A percentile compares a stretch with the other conserved stretches of the same genome.
These are phyloP conservation scores for Excoecaria agallocha DNA, from an alignment of 345 rosid species.

Conservation along the genomic window DNA sequence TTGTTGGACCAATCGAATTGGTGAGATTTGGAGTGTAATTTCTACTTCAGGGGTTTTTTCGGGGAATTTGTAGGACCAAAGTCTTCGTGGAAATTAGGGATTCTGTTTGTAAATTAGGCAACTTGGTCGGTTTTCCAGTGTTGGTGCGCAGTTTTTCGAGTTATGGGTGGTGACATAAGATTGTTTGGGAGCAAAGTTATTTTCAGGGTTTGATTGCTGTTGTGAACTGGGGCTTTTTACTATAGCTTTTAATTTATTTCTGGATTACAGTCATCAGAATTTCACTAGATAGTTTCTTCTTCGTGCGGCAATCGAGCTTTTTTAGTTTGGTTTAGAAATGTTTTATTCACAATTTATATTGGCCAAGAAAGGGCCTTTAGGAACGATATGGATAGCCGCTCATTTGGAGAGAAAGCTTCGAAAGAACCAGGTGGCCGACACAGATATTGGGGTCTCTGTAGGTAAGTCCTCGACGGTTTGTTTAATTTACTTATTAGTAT, in stretches of 20 bases:
- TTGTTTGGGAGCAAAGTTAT: neutral
- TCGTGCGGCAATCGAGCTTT: constrained; percentile 25
- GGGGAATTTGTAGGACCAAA: neutral
- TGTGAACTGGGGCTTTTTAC: constrained; percentile 14
- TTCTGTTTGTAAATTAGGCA: constrained; percentile 8
- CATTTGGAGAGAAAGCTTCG: constrained; percentile 99
- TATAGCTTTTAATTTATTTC: neutral
- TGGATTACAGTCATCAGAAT: constrained; percentile 1
- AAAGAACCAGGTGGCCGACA: constrained; percentile 98
- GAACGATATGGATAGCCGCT: constrained; percentile 99
- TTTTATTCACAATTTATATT: constrained; percentile 98
- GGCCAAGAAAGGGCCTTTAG: constrained; percentile 99
- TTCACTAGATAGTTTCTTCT: constrained; percentile 15
- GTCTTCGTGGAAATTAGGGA: constrained; percentile 8
- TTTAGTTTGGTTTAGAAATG: constrained; percentile 44
- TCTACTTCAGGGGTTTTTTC: neutral
- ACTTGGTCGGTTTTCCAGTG: constrained; percentile 8
- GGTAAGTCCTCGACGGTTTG: constrained; percentile 49
- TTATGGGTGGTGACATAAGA: neutral
- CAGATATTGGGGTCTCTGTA: constrained; percentile 97
- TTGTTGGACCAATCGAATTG: no score
- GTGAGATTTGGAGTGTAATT: neutral
- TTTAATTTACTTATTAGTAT: neutral
- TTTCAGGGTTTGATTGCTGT: neutral
- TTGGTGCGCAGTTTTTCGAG: neutral